phyloP scores from a whole-genome alignment of 1,284 basidiomycete species.

The Puccinia hordei region DNA sequence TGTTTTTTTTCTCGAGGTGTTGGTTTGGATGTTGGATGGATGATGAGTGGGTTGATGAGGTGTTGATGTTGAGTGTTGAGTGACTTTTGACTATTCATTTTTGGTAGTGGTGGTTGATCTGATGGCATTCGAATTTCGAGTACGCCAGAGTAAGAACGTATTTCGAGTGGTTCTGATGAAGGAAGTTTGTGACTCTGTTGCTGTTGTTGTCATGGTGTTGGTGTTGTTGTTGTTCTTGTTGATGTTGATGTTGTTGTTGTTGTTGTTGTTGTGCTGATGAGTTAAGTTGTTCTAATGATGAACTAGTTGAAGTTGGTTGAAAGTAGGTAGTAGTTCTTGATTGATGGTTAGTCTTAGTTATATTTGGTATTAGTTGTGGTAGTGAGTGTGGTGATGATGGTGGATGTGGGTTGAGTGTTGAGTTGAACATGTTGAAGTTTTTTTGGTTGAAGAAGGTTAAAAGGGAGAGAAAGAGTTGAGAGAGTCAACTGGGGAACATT shows the following conservation, averaged over 20 bases:
- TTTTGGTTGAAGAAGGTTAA: too few relatives aligned
- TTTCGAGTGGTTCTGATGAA: neutral
- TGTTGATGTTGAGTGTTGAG: neutral
- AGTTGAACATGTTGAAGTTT: too few relatives aligned
- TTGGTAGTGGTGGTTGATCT: neutral
- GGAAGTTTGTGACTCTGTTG: neutral
- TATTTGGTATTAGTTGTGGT: neutral
- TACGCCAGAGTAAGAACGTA: conserved; percentile 12
- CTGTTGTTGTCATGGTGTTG: neutral
- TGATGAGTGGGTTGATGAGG: neutral
- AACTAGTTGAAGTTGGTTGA: neutral
- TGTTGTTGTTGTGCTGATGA: neutral
- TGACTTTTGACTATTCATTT: neutral
- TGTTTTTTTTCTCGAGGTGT: neutral
- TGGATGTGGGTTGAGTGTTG: too few relatives aligned
- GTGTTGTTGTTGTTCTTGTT: neutral
- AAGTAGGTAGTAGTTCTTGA: neutral
- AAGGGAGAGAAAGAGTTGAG: too few relatives aligned
- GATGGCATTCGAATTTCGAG: conserved; percentile 21
- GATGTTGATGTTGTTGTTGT: neutral
- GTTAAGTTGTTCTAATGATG: neutral
- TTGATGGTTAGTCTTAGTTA: neutral
- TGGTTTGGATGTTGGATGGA: neutral
- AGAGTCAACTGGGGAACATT: too few relatives aligned
- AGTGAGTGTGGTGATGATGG: neutral